Conservation (phyloP, 176 grass and related monocot genomes). For the sorghum (Sorghum bicolor) region Sorghum_bicolor_NCBIv3 NC_012870.2:14434501-14435000, state of each 20-base stretch:
- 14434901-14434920: constrained; percentile 18
- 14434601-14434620: not conserved
- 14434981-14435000: constrained; percentile 64
- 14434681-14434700: not conserved
- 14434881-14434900: constrained; percentile 26
- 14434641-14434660: not conserved
- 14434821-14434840: constrained; percentile 34
- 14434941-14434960: constrained; percentile 42
- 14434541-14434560: not conserved
- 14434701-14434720: constrained; percentile 15
- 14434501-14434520: not conserved
- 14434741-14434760: constrained; percentile 24
- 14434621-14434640: not conserved
- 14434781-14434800: constrained; percentile 22
- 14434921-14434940: constrained; percentile 26
- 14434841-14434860: constrained; percentile 25
- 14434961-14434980: constrained; percentile 45
- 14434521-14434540: not conserved
- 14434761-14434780: constrained; percentile 39
- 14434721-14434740: constrained; percentile 25
- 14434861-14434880: constrained; percentile 37
- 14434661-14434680: not conserved
- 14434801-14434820: constrained; percentile 36
- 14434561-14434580: not conserved
- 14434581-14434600: not conserved